Evolutionary conservation across 805 yeast species (phyloP).

Genomic region (Candida incommunis): DNA sequence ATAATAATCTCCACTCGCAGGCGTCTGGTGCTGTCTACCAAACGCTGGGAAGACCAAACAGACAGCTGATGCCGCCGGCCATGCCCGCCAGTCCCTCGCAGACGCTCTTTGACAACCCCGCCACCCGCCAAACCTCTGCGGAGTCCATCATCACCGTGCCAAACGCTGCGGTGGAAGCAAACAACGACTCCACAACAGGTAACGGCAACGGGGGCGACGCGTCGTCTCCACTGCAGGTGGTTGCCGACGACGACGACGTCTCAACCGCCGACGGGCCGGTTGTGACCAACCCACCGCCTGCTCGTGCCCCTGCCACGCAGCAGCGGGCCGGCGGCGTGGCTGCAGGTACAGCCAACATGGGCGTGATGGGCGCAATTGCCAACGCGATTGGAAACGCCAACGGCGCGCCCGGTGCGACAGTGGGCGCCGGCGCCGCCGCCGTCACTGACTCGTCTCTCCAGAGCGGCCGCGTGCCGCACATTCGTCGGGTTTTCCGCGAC

Average conservation of each 20-base stretch:
- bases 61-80: not conserved
- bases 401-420: too few relatives aligned
- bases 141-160: not conserved
- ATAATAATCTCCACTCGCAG: slow-evolving; percentile 9
- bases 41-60: slow-evolving; percentile 8
- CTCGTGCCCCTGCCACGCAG: not conserved
- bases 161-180: not conserved
- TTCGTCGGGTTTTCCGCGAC: slow-evolving; percentile 40
- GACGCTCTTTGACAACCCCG: not conserved
- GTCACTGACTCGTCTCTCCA: not conserved
- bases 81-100: not conserved
- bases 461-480: slow-evolving; percentile 2
- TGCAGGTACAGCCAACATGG: too few relatives aligned
- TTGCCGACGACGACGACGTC: not conserved
- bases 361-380: too few relatives aligned
- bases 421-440: not conserved
- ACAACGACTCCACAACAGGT: not conserved
- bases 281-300: not conserved
- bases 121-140: slow-evolving; percentile 1
- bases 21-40: slow-evolving; percentile 13
- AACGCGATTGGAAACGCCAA: not conserved
- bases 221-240: not conserved
- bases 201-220: not conserved
- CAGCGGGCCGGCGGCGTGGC: not conserved
- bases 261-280: not conserved